Base-by-base conservation (phyloP, 2,329 filamentous ascomycete species). In the Aphanoascus verrucosus region DNA sequence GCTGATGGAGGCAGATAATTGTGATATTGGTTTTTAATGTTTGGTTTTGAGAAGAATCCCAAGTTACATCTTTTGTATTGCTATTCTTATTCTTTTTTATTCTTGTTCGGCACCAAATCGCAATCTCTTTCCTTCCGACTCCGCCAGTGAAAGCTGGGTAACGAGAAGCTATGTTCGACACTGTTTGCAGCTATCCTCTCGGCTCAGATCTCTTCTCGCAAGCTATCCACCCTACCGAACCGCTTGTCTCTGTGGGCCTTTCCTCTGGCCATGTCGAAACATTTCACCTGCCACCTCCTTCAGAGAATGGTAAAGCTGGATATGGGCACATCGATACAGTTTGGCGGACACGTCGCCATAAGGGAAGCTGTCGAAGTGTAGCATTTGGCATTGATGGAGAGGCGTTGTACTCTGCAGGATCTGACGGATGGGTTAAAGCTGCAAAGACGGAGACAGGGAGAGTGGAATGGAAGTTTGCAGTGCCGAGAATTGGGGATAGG, bases 281-380 rank as follows among this genome's bases (percentile, higher is more conserved):
- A 41, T 90, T 88, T 64, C 82, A 85, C 47, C 77, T 97, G 23
- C 44, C 45, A 2, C 81, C 81, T 23, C 82, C 84, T 0, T 70
- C 71, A 41, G 73, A 74, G 38, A 70, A 74, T 34, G 71, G 70
- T 15, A 74, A 75, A 61, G 77, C 74, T 62, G 88, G 88, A 9
- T 85, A 79, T 58, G 85, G 84, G 42, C 81, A 84, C 53, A 86
- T 97, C 58, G 86, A 90, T 61, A 88, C 84, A 0, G 74, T 83
- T 56, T 98, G 93, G 93, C 80, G 81, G 62, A 97, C 93, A 4
- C 78, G 83, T 60, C 79, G 93, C 57, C 93, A 98, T 73, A 94
- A 95, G 74, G 91, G 89, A 11, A 96, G 89, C 76, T 97, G 91
- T 66, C 80, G 93, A 51, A 84, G 82, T 56, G 72, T 97, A 53